phyloP scores from a whole-genome alignment of 176 grass and related monocot species.

The Eleusine coracana region DNA sequence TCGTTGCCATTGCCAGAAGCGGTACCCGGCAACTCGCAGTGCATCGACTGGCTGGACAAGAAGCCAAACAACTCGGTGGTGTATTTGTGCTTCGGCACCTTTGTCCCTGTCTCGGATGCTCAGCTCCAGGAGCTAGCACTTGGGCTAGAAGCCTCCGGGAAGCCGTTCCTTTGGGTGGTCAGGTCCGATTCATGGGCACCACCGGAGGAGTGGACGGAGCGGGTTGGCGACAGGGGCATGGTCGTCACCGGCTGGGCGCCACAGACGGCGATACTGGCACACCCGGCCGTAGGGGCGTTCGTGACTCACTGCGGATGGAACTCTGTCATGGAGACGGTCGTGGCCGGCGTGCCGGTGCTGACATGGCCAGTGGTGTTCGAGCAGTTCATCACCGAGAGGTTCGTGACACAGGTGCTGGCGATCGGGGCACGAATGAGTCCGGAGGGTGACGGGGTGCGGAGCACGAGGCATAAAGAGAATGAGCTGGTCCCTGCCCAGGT shows the following conservation, averaged over 20 bases:
- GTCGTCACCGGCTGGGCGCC: constrained; percentile 37
- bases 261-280: constrained; percentile 17
- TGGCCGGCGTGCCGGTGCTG: constrained; percentile 46
- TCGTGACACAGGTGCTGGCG: background rate
- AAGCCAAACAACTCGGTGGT: constrained; percentile 24
- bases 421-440: background rate
- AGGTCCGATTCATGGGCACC: background rate
- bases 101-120: background rate
- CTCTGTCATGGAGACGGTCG: constrained; percentile 31
- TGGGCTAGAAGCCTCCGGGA: constrained; percentile 34
- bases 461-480: background rate
- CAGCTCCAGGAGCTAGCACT: constrained; percentile 42
- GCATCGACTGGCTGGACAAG: constrained; percentile 34
- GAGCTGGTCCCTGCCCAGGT: background rate
- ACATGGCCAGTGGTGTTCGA: constrained; percentile 56
- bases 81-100: constrained; percentile 48
- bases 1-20: background rate
- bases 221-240: background rate
- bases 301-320: constrained; percentile 58
- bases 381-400: constrained; percentile 47
- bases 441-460: background rate
- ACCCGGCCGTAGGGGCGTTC: constrained; percentile 26
- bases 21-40: background rate
- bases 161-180: constrained; percentile 45
- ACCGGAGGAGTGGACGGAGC: constrained; percentile 23